phyloP scores from a whole-genome alignment of 352 stramenopile genomes.

The Pythium aphanidermatum region DNA sequence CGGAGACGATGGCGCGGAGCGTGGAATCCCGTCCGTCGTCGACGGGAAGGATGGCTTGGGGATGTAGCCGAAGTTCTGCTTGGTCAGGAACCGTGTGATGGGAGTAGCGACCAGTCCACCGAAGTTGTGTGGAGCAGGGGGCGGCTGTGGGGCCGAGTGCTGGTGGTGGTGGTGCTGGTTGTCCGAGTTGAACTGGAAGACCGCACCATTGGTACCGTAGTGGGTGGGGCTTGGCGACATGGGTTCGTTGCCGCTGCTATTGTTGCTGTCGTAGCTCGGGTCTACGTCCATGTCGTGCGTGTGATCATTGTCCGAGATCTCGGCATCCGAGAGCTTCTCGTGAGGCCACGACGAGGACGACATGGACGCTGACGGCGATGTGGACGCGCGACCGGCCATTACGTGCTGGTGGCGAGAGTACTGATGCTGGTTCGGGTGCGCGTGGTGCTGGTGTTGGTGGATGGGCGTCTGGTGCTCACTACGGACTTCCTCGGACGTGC shows the following conservation, averaged over 20 bases:
- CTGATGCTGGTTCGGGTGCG: not conserved
- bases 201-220: slow-evolving; percentile 1
- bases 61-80: slow-evolving; percentile 55
- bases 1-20: slow-evolving; percentile 12
- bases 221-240: slow-evolving; percentile 11
- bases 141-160: not conserved
- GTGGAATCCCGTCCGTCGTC: slow-evolving; percentile 17
- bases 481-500: slow-evolving; percentile 13
- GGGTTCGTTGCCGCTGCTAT: not conserved
- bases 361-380: not conserved
- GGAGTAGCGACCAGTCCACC: slow-evolving; percentile 6
- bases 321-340: slow-evolving; percentile 19
- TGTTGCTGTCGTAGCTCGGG: slow-evolving; percentile 10
- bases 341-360: slow-evolving; percentile 6
- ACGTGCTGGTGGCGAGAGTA: slow-evolving; percentile 4
- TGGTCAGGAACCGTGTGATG: slow-evolving; percentile 48
- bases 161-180: slow-evolving; percentile 4
- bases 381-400: not conserved
- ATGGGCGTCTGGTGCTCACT: not conserved
- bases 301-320: slow-evolving; percentile 6
- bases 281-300: slow-evolving; percentile 16
- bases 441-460: slow-evolving; percentile 5
- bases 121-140: not conserved
- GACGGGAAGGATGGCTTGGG: slow-evolving; percentile 33
- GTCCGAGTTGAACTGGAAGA: slow-evolving; percentile 10